phyloP scores from a whole-genome alignment of 2,329 filamentous ascomycete genomes.

The Stagonosporopsis cucurbitacearum region DNA sequence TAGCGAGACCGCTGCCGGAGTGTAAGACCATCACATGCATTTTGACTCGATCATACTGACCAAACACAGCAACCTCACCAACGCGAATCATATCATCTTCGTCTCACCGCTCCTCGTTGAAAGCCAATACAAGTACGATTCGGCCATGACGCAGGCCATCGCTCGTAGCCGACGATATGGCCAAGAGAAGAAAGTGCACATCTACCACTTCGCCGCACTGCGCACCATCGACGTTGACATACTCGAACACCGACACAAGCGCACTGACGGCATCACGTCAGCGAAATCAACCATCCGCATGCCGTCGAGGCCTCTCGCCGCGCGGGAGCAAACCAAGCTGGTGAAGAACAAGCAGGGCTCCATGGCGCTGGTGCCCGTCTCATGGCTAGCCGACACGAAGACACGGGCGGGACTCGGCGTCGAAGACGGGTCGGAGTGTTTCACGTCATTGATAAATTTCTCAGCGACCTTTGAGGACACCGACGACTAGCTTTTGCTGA shows the following conservation, averaged over 20 bases:
- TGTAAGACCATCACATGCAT: constrained; percentile 51
- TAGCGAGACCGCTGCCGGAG: constrained; percentile 64
- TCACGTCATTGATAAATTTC: constrained; percentile 39
- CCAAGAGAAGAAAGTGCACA: constrained; percentile 63
- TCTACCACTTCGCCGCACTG: constrained; percentile 81
- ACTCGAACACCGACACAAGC: constrained; percentile 52
- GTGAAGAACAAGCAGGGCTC: constrained; percentile 23
- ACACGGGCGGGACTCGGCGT: constrained; percentile 22
- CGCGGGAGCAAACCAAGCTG: constrained; percentile 30
- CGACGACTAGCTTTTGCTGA: constrained; percentile 7
- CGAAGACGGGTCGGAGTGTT: constrained; percentile 20
- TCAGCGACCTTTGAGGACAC: constrained; percentile 35
- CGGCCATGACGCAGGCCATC: constrained; percentile 68
- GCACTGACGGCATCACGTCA: constrained; percentile 28
- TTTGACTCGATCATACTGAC: neutral
- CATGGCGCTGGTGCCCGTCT: constrained; percentile 36
- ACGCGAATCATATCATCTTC: constrained; percentile 70
- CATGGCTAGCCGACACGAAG: constrained; percentile 30
- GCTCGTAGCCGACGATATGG: constrained; percentile 66
- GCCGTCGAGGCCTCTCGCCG: constrained; percentile 8
- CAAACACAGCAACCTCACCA: constrained; percentile 62
- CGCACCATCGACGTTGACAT: constrained; percentile 64
- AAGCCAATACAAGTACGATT: constrained; percentile 61
- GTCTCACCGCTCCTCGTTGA: constrained; percentile 60
- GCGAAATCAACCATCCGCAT: constrained; percentile 1